A percentile compares a stretch with the other conserved stretches of the same genome.
phyloP scores from a whole-genome alignment of 2,329 filamentous ascomycete genomes.

The Aspergillus melleus region DNA sequence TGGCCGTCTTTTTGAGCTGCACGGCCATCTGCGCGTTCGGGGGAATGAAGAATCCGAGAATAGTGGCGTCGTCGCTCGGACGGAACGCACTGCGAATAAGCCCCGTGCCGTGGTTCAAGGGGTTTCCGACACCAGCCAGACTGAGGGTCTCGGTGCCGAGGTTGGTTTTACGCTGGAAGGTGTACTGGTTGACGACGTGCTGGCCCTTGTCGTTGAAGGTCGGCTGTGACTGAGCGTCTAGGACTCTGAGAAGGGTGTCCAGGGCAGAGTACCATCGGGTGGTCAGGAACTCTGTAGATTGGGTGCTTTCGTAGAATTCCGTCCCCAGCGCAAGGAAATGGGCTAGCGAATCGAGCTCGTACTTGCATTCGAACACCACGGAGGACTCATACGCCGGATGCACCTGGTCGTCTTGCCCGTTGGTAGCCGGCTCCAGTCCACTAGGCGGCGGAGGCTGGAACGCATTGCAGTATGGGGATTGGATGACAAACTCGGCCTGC shows the following conservation, averaged over 20 bases:
- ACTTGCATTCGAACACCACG: slow-evolving; percentile 96
- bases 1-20: slow-evolving; percentile 74
- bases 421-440: slow-evolving; percentile 67
- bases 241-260: slow-evolving; percentile 68
- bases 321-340: slow-evolving; percentile 85
- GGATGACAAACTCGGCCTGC: slow-evolving; percentile 90
- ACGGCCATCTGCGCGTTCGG: slow-evolving; percentile 95
- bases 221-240: slow-evolving; percentile 74
- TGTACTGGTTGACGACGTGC: slow-evolving; percentile 75
- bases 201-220: slow-evolving; percentile 74
- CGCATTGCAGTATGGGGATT: slow-evolving; percentile 95
- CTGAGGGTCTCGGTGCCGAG: slow-evolving; percentile 87
- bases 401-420: slow-evolving; percentile 79
- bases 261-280: slow-evolving; percentile 77
- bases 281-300: slow-evolving; percentile 75
- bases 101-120: slow-evolving; percentile 78
- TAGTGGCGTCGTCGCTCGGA: slow-evolving; percentile 92
- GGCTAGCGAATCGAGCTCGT: slow-evolving; percentile 93
- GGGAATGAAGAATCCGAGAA: slow-evolving; percentile 91
- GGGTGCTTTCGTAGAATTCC: slow-evolving; percentile 79
- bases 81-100: slow-evolving; percentile 89
- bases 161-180: slow-evolving; percentile 78
- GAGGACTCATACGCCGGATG: slow-evolving; percentile 82
- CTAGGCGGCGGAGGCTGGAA: slow-evolving; percentile 93
- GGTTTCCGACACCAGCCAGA: slow-evolving; percentile 83